These are phyloP conservation scores for Diplotaxis tenuifolia DNA, from an alignment of 345 rosid species.

Conservation along the genomic window DNA sequence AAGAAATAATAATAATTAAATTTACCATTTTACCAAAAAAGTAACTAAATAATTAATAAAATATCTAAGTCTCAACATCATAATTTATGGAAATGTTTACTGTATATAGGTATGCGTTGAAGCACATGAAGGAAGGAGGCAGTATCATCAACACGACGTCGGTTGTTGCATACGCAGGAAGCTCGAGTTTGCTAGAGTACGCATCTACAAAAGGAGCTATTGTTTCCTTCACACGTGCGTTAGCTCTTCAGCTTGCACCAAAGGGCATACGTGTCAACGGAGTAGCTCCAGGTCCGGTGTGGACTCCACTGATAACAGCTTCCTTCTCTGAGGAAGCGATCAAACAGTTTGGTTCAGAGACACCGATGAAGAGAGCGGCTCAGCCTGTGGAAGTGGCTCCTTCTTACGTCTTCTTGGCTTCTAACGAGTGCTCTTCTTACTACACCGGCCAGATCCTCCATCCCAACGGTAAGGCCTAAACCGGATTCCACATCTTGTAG, in stretches of 20 bases:
- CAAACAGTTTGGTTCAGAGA: constrained; percentile 48
- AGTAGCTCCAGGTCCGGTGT: constrained; percentile 78
- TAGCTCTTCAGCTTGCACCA: constrained; percentile 62
- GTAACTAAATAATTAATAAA: too few species aligned
- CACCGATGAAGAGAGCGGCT: constrained; percentile 71
- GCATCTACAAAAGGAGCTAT: constrained; percentile 75
- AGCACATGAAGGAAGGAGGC: constrained; percentile 59
- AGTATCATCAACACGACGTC: constrained; percentile 74
- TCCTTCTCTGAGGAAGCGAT: constrained; percentile 55
- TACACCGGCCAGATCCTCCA: constrained; percentile 74
- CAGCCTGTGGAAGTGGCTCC: constrained; percentile 85
- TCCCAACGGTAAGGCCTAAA: constrained; percentile 55
- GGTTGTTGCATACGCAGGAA: constrained; percentile 64
- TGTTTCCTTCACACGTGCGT: constrained; percentile 69
- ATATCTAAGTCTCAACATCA: too few species aligned
- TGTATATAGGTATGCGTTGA: neutral
- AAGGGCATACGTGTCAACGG: constrained; percentile 68
- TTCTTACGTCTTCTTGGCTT: constrained; percentile 68
- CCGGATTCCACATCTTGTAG: neutral
- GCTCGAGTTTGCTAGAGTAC: constrained; percentile 55
- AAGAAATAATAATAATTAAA: too few species aligned
- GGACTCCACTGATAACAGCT: constrained; percentile 76
- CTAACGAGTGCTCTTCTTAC: constrained; percentile 79
- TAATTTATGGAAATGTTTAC: too few species aligned
- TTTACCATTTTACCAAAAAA: too few species aligned